Evolutionary conservation across 768 basidiomycete genomes (phyloP).

Genomic region (Rhodocollybia butyracea): DNA sequence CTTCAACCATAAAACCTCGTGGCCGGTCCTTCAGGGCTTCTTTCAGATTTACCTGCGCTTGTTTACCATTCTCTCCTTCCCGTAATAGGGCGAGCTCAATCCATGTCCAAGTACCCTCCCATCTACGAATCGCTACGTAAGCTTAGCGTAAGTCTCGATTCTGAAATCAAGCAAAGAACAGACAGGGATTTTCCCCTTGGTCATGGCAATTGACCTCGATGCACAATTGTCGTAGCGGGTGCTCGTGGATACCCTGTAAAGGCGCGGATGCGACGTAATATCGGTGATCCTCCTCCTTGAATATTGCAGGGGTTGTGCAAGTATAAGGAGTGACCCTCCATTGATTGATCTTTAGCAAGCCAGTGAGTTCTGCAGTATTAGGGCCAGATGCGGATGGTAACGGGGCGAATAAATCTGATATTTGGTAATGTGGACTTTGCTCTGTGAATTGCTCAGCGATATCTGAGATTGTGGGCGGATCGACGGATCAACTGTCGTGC

Average conservation of each 20-base stretch:
- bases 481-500: not conserved
- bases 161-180: not conserved
- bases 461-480: not conserved
- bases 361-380: not conserved
- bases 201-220: constrained; percentile 8
- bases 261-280: constrained; percentile 1
- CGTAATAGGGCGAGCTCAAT: constrained; percentile 5
- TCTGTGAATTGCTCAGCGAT: not conserved
- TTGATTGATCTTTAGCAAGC: not conserved
- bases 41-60: not conserved
- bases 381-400: not conserved
- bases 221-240: not conserved
- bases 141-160: not conserved
- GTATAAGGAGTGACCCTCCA: constrained; percentile 1
- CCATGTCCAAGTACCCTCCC: constrained; percentile 7
- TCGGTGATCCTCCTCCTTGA: not conserved
- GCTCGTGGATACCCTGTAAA: not conserved
- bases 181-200: constrained; percentile 5
- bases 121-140: not conserved
- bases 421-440: not conserved
- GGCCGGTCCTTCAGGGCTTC: not conserved
- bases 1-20: constrained; percentile 5
- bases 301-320: not conserved
- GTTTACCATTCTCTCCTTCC: not conserved
- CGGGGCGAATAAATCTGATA: not conserved